Evolutionary conservation across 1,284 basidiomycete genomes (phyloP).

Genomic region (Boletus subluridellus): DNA sequence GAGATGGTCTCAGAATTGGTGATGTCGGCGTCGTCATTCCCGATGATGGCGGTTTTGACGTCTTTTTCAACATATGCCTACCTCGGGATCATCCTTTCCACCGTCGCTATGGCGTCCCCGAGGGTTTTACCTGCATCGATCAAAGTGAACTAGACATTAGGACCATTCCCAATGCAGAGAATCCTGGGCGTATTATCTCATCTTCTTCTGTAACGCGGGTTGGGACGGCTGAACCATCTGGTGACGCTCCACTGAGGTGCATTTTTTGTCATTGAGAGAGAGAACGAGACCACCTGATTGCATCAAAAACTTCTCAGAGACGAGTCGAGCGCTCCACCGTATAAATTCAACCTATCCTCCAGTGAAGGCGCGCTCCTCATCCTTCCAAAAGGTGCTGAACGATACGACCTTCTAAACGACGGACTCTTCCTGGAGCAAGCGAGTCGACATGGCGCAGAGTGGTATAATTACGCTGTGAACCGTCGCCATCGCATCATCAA

Average conservation of each 20-base stretch:
- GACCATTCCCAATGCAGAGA: conserved; percentile 1
- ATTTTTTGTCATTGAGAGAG: background rate
- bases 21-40: no score
- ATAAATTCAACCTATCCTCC: background rate
- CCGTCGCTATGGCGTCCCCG: no score
- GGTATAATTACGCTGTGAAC: conserved; percentile 13
- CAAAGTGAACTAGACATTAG: conserved; percentile 1
- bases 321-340: no score
- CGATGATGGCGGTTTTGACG: no score
- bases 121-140: no score
- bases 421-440: conserved; percentile 6
- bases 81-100: no score
- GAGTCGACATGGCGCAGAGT: conserved; percentile 1
- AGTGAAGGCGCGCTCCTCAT: conserved; percentile 14
- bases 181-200: background rate
- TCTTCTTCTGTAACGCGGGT: conserved; percentile 2
- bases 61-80: no score
- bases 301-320: no score
- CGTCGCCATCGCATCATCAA: conserved; percentile 2
- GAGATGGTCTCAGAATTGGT: no score
- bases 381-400: conserved; percentile 15
- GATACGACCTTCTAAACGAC: conserved; percentile 4
- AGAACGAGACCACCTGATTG: no score
- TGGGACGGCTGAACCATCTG: background rate
- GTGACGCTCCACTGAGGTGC: background rate